Percentiles rank a stretch among this genome's conserved stretches.
Conservation (phyloP, 2,329 filamentous ascomycete species). For the Ophiostoma triangulosporum region DNA sequence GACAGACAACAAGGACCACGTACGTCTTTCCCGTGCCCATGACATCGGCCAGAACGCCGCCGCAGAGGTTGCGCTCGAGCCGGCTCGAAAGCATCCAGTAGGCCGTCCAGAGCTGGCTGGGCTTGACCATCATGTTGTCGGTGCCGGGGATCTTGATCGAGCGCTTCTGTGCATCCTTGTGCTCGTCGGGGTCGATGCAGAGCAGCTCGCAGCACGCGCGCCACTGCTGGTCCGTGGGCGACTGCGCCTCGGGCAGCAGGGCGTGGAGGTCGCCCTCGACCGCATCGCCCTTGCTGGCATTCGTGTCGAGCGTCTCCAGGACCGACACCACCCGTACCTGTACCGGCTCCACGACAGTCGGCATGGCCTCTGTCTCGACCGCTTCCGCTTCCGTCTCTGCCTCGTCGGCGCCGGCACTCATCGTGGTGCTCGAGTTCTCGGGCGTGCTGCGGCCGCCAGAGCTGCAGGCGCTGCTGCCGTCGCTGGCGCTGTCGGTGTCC, state of each 20-base stretch:
- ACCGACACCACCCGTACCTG: slow-evolving; percentile 1
- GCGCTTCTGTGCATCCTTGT: slow-evolving; percentile 11
- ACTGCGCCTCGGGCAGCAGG: slow-evolving; percentile 10
- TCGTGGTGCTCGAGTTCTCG: background rate
- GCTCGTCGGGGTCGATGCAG: slow-evolving; percentile 10
- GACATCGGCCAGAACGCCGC: slow-evolving; percentile 16
- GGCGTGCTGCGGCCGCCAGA: background rate
- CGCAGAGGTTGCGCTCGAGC: slow-evolving; percentile 11
- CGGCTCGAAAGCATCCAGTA: slow-evolving; percentile 16
- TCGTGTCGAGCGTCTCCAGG: slow-evolving; percentile 14
- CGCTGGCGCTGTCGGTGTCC: background rate
- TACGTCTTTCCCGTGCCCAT: slow-evolving; percentile 17
- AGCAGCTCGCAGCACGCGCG: slow-evolving; percentile 13
- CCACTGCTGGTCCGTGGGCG: slow-evolving; percentile 13
- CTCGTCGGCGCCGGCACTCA: background rate
- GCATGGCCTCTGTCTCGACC: background rate
- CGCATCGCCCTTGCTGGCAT: slow-evolving; percentile 12
- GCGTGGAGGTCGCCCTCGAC: slow-evolving; percentile 16
- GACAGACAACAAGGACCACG: slow-evolving; percentile 12
- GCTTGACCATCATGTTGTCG: slow-evolving; percentile 13
- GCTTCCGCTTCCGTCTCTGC: background rate
- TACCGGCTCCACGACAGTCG: background rate
- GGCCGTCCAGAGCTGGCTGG: slow-evolving; percentile 15
- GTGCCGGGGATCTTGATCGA: slow-evolving; percentile 15
- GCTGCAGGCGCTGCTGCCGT: background rate